phyloP scores from a whole-genome alignment of 768 basidiomycete genomes.

The Lactifluus subvellereus region DNA sequence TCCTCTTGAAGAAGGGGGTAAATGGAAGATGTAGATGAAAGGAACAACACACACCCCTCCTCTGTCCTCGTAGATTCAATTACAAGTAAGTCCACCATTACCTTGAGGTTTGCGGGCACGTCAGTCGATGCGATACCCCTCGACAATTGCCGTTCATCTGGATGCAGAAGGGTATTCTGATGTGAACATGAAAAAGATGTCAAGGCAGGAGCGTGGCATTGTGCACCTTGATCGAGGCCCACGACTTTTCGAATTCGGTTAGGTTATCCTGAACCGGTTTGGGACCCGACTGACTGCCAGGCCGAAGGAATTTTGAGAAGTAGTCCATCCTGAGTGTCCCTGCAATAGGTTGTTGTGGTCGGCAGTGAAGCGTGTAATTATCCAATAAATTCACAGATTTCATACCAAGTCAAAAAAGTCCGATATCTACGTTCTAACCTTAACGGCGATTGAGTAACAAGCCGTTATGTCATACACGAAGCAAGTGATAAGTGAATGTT shows the following conservation, averaged over 20 bases:
- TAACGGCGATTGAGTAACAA: neutral
- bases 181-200: slow-evolving; percentile 14
- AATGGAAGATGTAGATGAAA: slow-evolving; percentile 2
- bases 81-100: slow-evolving; percentile 81
- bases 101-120: slow-evolving; percentile 68
- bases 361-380: neutral
- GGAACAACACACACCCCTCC: slow-evolving; percentile 63
- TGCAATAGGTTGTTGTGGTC: too few relatives aligned
- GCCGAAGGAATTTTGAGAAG: slow-evolving; percentile 72
- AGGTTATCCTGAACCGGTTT: slow-evolving; percentile 60
- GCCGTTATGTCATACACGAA: slow-evolving; percentile 17
- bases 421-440: neutral
- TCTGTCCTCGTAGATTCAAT: slow-evolving; percentile 81
- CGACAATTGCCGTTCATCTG: slow-evolving; percentile 83
- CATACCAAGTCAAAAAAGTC: neutral
- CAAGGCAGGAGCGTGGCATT: neutral
- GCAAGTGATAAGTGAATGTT: slow-evolving; percentile 19
- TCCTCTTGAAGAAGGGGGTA: slow-evolving; percentile 41
- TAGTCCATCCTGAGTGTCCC: slow-evolving; percentile 55
- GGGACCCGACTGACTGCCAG: slow-evolving; percentile 38
- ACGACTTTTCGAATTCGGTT: slow-evolving; percentile 69
- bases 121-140: slow-evolving; percentile 77
- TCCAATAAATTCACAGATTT: neutral
- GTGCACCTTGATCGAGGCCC: slow-evolving; percentile 65
- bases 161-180: slow-evolving; percentile 77